Conservation (phyloP, 768 basidiomycete genomes). For the Trametes villosa region DNA sequence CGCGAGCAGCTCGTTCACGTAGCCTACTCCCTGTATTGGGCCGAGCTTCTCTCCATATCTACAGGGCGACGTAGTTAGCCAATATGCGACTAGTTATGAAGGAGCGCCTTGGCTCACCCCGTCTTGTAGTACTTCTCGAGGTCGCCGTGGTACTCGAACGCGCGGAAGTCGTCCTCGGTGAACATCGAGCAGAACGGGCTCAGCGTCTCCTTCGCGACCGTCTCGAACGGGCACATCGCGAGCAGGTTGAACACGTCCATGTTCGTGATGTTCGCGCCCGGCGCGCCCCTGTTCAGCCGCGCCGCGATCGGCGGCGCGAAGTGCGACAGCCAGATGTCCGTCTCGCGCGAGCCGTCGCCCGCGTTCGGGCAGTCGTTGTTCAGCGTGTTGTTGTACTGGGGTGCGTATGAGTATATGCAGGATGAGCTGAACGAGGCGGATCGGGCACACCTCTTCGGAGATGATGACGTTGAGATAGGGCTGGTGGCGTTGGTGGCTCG, state of each 20-base stretch:
- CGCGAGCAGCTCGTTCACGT: slow-evolving; percentile 86
- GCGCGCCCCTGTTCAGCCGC: slow-evolving; percentile 63
- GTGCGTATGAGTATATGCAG: background rate
- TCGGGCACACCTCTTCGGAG: slow-evolving; percentile 51
- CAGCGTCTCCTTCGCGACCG: slow-evolving; percentile 49
- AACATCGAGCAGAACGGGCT: slow-evolving; percentile 83
- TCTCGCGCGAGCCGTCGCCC: slow-evolving; percentile 51
- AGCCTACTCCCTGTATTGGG: slow-evolving; percentile 83
- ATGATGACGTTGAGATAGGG: slow-evolving; percentile 61
- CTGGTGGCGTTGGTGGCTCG: slow-evolving; percentile 49
- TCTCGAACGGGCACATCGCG: slow-evolving; percentile 82
- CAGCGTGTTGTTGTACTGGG: slow-evolving; percentile 62
- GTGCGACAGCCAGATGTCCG: slow-evolving; percentile 54
- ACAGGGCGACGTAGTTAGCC: too few species aligned
- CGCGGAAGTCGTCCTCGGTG: slow-evolving; percentile 59
- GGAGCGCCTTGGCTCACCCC: slow-evolving; percentile 47
- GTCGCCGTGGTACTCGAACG: slow-evolving; percentile 73
- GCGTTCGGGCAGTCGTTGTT: slow-evolving; percentile 59
- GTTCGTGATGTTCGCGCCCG: slow-evolving; percentile 61
- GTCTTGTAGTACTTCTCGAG: slow-evolving; percentile 80
- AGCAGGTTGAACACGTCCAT: slow-evolving; percentile 64
- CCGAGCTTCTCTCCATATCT: slow-evolving; percentile 75
- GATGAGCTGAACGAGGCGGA: too few species aligned
- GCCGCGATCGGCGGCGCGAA: slow-evolving; percentile 60
- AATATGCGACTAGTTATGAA: background rate